Conservation (phyloP, 73 alveolate species). For the Urostyla sp. region DNA sequence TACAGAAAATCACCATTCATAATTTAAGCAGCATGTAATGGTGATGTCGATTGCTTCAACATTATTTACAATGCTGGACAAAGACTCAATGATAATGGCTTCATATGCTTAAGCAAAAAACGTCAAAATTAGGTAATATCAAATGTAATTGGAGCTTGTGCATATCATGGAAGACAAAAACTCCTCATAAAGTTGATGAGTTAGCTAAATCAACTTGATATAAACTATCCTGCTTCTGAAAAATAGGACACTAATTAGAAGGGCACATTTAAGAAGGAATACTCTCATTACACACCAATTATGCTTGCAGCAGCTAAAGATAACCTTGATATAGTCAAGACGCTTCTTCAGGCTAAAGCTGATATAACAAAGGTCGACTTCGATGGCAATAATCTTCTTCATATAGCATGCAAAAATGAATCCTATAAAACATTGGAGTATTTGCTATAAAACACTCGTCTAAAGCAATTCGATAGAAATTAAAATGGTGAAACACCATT, state of each 20-base stretch:
- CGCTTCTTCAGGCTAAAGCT: constrained; percentile 17
- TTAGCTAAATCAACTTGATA: not conserved
- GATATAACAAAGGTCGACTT: not conserved
- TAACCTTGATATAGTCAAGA: constrained; percentile 6
- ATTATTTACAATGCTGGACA: not conserved
- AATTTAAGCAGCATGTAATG: constrained; percentile 37
- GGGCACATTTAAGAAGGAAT: constrained; percentile 35
- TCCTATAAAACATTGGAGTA: not conserved
- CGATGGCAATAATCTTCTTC: constrained; percentile 17
- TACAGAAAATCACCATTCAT: constrained; percentile 53
- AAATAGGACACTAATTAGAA: constrained; percentile 14
- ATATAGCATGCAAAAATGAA: constrained; percentile 13
- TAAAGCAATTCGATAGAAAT: constrained; percentile 4
- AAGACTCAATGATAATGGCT: constrained; percentile 18
- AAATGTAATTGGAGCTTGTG: constrained; percentile 55
- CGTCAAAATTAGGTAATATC: constrained; percentile 27
- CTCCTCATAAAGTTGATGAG: constrained; percentile 7
- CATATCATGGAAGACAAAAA: not conserved
- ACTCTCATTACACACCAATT: constrained; percentile 24
- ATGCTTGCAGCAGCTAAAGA: constrained; percentile 44
- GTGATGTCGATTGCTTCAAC: not conserved
- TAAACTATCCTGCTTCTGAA: constrained; percentile 24
- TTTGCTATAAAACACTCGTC: not conserved
- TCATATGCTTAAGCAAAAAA: constrained; percentile 19
- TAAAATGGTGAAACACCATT: constrained; percentile 44